These are phyloP conservation scores for Rhizopogon vinicolor DNA, from an alignment of 768 basidiomycete genomes.

Conservation along the genomic window DNA sequence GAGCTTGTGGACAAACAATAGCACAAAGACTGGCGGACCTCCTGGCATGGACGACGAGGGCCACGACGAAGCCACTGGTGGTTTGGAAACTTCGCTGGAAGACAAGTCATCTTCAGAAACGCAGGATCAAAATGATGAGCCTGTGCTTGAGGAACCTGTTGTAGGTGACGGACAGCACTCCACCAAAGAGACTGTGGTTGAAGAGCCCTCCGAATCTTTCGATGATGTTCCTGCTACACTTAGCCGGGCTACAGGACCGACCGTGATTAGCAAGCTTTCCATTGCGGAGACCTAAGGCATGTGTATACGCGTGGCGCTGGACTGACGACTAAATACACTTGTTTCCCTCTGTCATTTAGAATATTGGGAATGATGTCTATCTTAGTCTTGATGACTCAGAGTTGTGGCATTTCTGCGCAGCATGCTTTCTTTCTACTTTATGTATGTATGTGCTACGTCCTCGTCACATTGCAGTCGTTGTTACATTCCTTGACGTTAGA, in stretches of 20 bases:
- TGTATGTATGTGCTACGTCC: neutral
- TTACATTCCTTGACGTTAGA: neutral
- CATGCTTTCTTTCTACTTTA: neutral
- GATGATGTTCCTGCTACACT: constrained; percentile 19
- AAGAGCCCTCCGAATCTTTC: constrained; percentile 2
- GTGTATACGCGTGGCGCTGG: neutral
- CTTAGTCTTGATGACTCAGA: neutral
- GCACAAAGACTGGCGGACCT: constrained; percentile 50
- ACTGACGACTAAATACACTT: neutral
- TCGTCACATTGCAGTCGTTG: neutral
- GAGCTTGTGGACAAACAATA: constrained; percentile 59
- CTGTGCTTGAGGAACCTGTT: neutral
- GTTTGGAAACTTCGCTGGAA: constrained; percentile 10
- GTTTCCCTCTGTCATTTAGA: neutral
- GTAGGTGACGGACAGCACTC: constrained; percentile 5
- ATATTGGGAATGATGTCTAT: neutral
- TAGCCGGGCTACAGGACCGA: constrained; percentile 20
- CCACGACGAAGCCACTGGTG: constrained; percentile 12
- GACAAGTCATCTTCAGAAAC: constrained; percentile 5
- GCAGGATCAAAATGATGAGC: constrained; percentile 5
- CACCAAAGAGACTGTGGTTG: constrained; percentile 2
- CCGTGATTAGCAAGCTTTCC: neutral
- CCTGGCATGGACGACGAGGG: constrained; percentile 42
- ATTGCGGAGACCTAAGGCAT: neutral
- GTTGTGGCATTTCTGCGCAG: neutral